Evolutionary conservation across 225 moss, liverwort and hornwort species (phyloP), one percentile per base, ranked within the genome.

Genomic region (Asterella californica): DNA sequence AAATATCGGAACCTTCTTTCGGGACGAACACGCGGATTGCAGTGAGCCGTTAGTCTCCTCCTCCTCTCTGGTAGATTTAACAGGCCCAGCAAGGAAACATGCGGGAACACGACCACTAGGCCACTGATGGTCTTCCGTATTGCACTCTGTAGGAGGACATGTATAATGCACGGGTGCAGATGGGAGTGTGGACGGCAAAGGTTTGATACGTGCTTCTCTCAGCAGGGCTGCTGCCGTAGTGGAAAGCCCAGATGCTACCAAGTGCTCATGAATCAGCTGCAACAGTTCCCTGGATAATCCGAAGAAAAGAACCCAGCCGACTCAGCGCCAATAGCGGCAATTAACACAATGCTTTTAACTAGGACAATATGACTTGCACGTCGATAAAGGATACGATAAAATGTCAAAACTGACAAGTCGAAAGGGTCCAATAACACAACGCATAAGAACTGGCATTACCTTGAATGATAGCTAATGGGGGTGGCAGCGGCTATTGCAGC

Each of bases 401-500:
- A 11, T 15, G 24, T 25, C 24, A 60, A n/a, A 52, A 10, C n/a
- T n/a, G n/a, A n/a, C 12, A 60, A 60, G 24, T 22, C 2, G 24
- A 17, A 60, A 5, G 25, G 61, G n/a, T 59, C 22, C 61, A 61
- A 25, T 14, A 36, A 67, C 6, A 67, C 67, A 18, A 66, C 32
- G 17, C 9, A 2, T 37, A 32, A 74, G 15, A 18, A 9, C 30
- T 53, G 4, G n/a, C 53, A 32, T 34, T 85, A 95, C 95, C 95
- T 87, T 52, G 99, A 91, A 84, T 93, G 99, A 79, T 99, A 99
- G 82, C 95, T 99, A 61, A 99, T 92, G 69, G 99, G 99, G 52
- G 99, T 99, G 42, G 99, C 99, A 77, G 95, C 95, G 78, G 99
- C 99, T 83, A 99, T 95, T 49, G 99, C 99, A 83, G 99, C 99